phyloP scores from a whole-genome alignment of 2,329 filamentous ascomycete genomes.

The Colletotrichum acutatum region DNA sequence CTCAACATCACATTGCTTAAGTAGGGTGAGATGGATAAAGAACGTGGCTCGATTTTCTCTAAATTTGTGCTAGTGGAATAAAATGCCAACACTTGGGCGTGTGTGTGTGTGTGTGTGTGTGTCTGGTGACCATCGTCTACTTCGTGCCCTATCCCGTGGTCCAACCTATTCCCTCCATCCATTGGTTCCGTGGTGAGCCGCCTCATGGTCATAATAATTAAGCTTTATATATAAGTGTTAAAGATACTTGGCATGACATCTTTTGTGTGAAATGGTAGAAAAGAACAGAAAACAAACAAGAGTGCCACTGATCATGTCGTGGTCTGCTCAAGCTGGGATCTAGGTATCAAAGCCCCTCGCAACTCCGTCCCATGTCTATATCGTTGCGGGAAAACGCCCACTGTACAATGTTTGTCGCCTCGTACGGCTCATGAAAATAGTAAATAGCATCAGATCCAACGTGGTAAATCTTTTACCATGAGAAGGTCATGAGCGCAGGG shows the following conservation, averaged over 20 bases:
- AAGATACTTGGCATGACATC: slow-evolving; percentile 10
- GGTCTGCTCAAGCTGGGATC: slow-evolving; percentile 23
- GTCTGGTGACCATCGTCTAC: slow-evolving; percentile 4
- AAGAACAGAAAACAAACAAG: not conserved
- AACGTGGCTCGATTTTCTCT: not conserved
- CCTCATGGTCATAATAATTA: slow-evolving; percentile 14
- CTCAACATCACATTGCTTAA: not conserved
- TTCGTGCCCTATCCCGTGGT: slow-evolving; percentile 1
- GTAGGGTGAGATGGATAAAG: not conserved
- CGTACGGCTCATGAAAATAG: slow-evolving; percentile 23
- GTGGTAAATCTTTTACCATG: slow-evolving; percentile 64
- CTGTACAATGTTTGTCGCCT: slow-evolving; percentile 23
- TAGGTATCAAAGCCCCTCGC: slow-evolving; percentile 29
- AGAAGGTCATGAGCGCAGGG: slow-evolving; percentile 84
- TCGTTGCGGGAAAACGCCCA: slow-evolving; percentile 22
- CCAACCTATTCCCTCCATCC: not conserved
- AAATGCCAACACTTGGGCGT: not conserved
- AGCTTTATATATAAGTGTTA: slow-evolving; percentile 14
- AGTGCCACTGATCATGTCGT: slow-evolving; percentile 12
- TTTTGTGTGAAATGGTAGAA: not conserved
- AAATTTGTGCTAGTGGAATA: slow-evolving; percentile 7
- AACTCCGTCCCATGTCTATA: slow-evolving; percentile 36
- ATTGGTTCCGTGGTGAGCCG: not conserved
- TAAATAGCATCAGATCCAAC: not conserved
- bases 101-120: not conserved